Evolutionary conservation across 148 eudicot species (phyloP), one percentile per base, ranked within the genome.

Genomic region (Persicaria maculosa): DNA sequence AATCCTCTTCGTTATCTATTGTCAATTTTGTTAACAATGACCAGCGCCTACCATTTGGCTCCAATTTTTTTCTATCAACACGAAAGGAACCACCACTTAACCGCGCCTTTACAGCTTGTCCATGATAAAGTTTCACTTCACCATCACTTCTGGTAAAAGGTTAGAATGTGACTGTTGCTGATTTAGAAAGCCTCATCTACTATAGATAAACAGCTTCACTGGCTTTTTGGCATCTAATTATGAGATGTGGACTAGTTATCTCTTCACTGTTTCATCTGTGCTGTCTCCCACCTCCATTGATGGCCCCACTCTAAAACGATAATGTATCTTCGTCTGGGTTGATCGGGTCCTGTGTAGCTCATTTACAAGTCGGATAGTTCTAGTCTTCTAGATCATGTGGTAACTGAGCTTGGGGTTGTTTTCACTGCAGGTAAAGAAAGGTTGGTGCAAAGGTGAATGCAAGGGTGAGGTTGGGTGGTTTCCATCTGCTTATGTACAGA

Each of bases 361-460:
- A 31, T 31, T 31, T 31, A 31, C 40, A 31, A 31, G 40, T 31
- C 40, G 40, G 40, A 31, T 31, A 31, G 2, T 31, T 31, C 40
- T 31, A 31, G 40, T 31, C 40, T 31, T 31, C 40, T 31, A 31
- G 40, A 31, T 31, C 40, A 31, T 31, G 44, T 31, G 68, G 22
- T 62, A 44, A 11, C 68, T 62, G 44, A 62, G 44, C 55, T 31
- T 62, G 44, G 12, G 44, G 4, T 11, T 62, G 11, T 65, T 54
- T 65, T 62, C 0, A 40, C 73, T 9, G 52, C 73, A 71, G 73
- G 73, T 71, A 48, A 17, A 16, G 2, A 71, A 80, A 78, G 97
- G 97, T 68, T 92, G 97, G 97, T 88, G 89, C 25, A 88, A 92
- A 86, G 97, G 97, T 43, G 90, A 90, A 84, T 85, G 84, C 83